Percentiles rank a stretch among this genome's conserved stretches.
These are phyloP conservation scores for Verticillium nonalfalfae DNA, from an alignment of 2,329 filamentous ascomycete genomes.

Conservation along the genomic window DNA sequence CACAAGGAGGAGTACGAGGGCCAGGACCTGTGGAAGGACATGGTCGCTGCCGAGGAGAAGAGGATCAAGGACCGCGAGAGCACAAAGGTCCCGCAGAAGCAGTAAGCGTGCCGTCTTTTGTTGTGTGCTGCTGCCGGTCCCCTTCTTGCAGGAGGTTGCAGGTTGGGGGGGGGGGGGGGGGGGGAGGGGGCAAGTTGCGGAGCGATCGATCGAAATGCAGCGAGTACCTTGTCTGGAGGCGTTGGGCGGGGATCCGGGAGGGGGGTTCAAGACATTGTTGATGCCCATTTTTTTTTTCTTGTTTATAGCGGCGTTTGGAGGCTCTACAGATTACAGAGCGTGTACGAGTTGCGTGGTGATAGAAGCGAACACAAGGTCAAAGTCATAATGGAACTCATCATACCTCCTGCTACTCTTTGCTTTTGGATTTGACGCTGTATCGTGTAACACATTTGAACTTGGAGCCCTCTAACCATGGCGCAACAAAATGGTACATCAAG, in stretches of 20 bases:
- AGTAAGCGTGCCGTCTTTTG: background rate
- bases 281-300: background rate
- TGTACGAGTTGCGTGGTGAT: background rate
- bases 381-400: background rate
- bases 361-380: background rate
- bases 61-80: constrained; percentile 37
- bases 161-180: too few relatives aligned
- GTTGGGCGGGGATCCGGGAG: too few relatives aligned
- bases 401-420: background rate
- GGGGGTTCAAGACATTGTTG: too few relatives aligned
- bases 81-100: constrained; percentile 2
- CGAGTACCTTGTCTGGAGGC: too few relatives aligned
- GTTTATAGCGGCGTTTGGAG: background rate
- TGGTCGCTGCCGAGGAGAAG: constrained; percentile 75
- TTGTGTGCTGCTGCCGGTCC: too few relatives aligned
- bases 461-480: too few relatives aligned
- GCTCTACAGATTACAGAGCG: background rate
- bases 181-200: too few relatives aligned
- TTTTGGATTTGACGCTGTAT: too few relatives aligned
- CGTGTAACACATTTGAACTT: too few relatives aligned
- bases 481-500: too few relatives aligned
- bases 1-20: constrained; percentile 83
- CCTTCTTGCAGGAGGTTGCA: too few relatives aligned
- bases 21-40: constrained; percentile 92
- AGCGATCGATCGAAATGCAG: too few relatives aligned